phyloP scores from a whole-genome alignment of 2,329 filamentous ascomycete genomes.

The Fusarium vanettenii region DNA sequence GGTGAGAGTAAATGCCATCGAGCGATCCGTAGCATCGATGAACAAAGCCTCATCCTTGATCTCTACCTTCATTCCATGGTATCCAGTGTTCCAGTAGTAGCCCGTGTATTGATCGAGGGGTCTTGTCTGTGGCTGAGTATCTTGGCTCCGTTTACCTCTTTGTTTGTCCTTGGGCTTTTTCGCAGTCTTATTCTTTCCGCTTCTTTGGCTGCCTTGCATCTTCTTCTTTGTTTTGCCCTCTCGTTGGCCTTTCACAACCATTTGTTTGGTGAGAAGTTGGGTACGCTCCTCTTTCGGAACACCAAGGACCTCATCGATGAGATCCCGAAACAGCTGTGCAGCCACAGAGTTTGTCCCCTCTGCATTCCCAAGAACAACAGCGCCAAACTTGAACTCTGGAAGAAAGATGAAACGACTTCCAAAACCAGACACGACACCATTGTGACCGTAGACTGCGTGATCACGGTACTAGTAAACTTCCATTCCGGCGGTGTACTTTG shows the following conservation, averaged over 20 bases:
- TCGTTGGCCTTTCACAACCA: background rate
- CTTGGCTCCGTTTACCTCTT: background rate
- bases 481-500: constrained; percentile 37
- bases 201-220: background rate
- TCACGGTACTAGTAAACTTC: constrained; percentile 38
- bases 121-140: background rate
- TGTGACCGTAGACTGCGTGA: constrained; percentile 39
- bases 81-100: constrained; percentile 42
- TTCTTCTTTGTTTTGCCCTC: background rate
- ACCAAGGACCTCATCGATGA: constrained; percentile 33
- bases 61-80: constrained; percentile 37
- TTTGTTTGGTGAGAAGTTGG: background rate
- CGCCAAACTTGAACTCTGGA: constrained; percentile 41
- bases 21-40: constrained; percentile 45
- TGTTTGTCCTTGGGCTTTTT: background rate
- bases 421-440: constrained; percentile 42
- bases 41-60: constrained; percentile 28
- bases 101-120: constrained; percentile 33
- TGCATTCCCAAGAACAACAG: constrained; percentile 42
- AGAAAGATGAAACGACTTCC: constrained; percentile 43
- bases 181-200: accelerated
- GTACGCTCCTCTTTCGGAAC: background rate
- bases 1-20: constrained; percentile 40
- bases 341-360: constrained; percentile 23
- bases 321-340: constrained; percentile 27